A percentile compares a stretch with the other conserved stretches of the same genome.
Evolutionary conservation across 192 early-diverging fungal genomes (phyloP).

Genomic region (Physocladia obscura): DNA sequence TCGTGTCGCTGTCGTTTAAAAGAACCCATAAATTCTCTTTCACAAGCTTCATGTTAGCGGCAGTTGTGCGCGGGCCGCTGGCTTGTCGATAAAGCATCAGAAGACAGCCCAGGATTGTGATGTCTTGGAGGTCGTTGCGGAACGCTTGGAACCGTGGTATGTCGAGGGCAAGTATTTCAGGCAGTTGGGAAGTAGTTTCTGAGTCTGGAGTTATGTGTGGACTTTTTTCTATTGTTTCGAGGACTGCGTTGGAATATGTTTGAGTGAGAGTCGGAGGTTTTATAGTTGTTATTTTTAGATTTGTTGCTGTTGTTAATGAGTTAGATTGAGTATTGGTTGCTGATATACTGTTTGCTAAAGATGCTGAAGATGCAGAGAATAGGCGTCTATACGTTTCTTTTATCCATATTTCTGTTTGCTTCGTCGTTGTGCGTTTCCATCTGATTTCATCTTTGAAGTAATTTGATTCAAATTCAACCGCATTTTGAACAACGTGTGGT

Average conservation of each 20-base stretch:
- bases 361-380: neutral
- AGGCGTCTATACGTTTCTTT: slow-evolving; percentile 34
- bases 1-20: slow-evolving; percentile 54
- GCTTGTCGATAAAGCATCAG: slow-evolving; percentile 48
- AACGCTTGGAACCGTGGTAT: slow-evolving; percentile 38
- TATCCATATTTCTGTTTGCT: slow-evolving; percentile 6
- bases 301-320: slow-evolving; percentile 4
- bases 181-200: slow-evolving; percentile 22
- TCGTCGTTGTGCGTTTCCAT: slow-evolving; percentile 1
- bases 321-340: neutral
- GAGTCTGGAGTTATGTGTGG: slow-evolving; percentile 23
- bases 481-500: slow-evolving; percentile 64
- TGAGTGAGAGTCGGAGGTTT: slow-evolving; percentile 13
- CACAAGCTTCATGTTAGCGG: neutral
- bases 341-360: neutral
- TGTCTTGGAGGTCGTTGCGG: slow-evolving; percentile 59
- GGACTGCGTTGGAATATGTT: slow-evolving; percentile 33
- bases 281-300: neutral
- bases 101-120: slow-evolving; percentile 47
- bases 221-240: slow-evolving; percentile 27
- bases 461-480: slow-evolving; percentile 67
- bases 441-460: slow-evolving; percentile 56
- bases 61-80: slow-evolving; percentile 28
- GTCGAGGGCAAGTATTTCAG: slow-evolving; percentile 54
- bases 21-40: slow-evolving; percentile 47